Base-by-base conservation (phyloP, 1,284 basidiomycete species). In the Xerocomus cyaneibrunnescens region DNA sequence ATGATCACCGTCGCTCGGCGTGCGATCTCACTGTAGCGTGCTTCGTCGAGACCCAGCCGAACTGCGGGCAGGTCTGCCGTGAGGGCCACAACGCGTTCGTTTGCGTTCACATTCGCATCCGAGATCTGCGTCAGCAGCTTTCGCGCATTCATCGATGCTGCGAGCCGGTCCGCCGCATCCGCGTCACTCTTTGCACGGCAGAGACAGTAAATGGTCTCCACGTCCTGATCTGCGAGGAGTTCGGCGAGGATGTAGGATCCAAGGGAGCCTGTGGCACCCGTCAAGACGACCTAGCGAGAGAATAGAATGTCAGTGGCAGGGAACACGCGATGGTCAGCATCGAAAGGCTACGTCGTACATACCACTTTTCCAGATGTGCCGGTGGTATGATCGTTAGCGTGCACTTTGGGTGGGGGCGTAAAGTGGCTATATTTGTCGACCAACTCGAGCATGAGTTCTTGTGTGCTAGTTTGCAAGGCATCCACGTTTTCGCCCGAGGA, bases 211-310 rank as follows among this genome's bases (percentile, higher is more conserved):
- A 86, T 71, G 3, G 65, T 68, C 25, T 61, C 60, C 17, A 82
- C 74, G 2, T 64, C 48, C 0, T 65, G 52, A 2, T 68, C 66
- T 1, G 65, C 55, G 2, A 77, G 64, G 2, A 84, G 71, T 45
- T 77, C 72, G 27, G 72, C 64, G 17, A 86, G 73, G 12, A 85
- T 72, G 50, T 83, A 78, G 1, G 82, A 80, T 3, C 84, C 84
- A 7, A 86, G 74, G 0, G 78, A 80, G 0, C 84, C 84, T 1
- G 84, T 84, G 0, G 77, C 80, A 5, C 84, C 84, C 0, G 84
- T 85, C 25, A 86, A 69, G 4, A 81, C 69, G 25, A 64, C 54
- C 63, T 72, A 55, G 35, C 12, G 3, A 34, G n/a, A 47, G 7
- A 30, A 23, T 1, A 49, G 9, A 22, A 31, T 1, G 23, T 17